These are phyloP conservation scores for Lasiodiplodia citricola DNA, from an alignment of 2,329 filamentous ascomycete species.

Conservation along the genomic window DNA sequence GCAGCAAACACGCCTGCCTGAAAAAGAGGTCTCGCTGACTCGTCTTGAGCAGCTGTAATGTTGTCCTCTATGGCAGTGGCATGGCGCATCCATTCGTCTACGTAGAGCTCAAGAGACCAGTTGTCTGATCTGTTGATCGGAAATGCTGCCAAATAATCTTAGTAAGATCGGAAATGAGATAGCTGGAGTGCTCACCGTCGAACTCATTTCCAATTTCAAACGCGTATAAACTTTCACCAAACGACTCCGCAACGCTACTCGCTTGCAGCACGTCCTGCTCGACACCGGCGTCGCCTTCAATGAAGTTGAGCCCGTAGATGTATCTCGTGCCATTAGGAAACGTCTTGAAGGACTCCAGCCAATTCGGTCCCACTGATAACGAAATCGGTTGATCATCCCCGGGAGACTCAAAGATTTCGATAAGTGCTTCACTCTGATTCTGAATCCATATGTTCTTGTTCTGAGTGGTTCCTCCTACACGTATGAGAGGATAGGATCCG, in stretches of 20 bases:
- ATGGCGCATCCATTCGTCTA: background rate
- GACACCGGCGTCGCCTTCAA: background rate
- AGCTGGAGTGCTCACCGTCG: background rate
- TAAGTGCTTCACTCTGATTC: background rate
- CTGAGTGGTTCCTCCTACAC: background rate
- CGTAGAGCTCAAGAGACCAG: background rate
- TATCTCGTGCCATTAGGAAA: background rate
- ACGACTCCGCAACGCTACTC: background rate
- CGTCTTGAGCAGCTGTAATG: background rate
- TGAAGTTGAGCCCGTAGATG: background rate
- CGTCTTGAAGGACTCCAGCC: background rate
- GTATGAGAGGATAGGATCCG: background rate
- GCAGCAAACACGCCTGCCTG: background rate
- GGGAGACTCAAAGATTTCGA: background rate
- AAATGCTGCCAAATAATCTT: background rate
- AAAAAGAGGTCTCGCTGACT: background rate
- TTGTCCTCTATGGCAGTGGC: background rate
- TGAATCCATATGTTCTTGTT: background rate
- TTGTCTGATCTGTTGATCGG: background rate
- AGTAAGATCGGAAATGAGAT: background rate
- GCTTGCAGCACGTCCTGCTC: background rate
- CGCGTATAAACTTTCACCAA: background rate
- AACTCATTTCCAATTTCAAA: background rate
- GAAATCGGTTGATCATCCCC: background rate
- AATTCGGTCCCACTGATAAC: background rate